Percentiles rank a stretch among this genome's conserved stretches.
Evolutionary conservation across 2,329 filamentous ascomycete genomes (phyloP).

Genomic region (Sphaceloma murrayae): DNA sequence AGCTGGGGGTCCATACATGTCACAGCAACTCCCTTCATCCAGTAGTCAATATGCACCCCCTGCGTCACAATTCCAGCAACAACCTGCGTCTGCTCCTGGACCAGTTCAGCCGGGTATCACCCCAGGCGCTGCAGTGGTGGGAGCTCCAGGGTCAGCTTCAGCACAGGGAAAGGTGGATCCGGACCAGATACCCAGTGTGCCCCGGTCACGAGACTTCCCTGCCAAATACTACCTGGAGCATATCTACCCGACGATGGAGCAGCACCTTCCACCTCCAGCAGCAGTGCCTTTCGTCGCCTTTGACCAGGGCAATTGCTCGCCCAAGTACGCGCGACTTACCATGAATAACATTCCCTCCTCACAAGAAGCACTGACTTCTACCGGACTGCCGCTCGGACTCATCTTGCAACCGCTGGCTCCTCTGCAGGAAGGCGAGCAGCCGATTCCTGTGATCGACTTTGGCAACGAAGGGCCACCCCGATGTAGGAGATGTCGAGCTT

Average conservation of each 20-base stretch:
- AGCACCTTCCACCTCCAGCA: slow-evolving; percentile 80
- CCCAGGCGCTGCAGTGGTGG: slow-evolving; percentile 29
- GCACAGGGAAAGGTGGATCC: slow-evolving; percentile 67
- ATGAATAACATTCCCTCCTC: slow-evolving; percentile 87
- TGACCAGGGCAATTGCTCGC: slow-evolving; percentile 93
- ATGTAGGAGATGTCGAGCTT: slow-evolving; percentile 85
- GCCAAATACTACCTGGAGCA: slow-evolving; percentile 79
- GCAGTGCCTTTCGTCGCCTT: slow-evolving; percentile 83
- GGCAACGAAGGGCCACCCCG: slow-evolving; percentile 81
- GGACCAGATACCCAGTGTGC: slow-evolving; percentile 87
- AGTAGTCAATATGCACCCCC: slow-evolving; percentile 12
- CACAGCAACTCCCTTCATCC: slow-evolving; percentile 26
- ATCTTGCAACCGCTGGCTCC: slow-evolving; percentile 79
- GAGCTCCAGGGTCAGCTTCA: slow-evolving; percentile 45
- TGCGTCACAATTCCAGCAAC: slow-evolving; percentile 20
- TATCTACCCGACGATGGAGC: slow-evolving; percentile 91
- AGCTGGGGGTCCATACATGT: slow-evolving; percentile 29
- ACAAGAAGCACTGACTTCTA: slow-evolving; percentile 67
- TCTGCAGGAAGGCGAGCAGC: slow-evolving; percentile 71
- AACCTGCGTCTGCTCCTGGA: slow-evolving; percentile 27
- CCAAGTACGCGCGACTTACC: slow-evolving; percentile 83
- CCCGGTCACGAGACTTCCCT: slow-evolving; percentile 68
- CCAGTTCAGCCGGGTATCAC: slow-evolving; percentile 14
- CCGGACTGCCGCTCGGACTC: slow-evolving; percentile 76
- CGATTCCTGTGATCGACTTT: slow-evolving; percentile 90